Conservation (phyloP, 169 alveolate species). For the Babesia sp. region DNA sequence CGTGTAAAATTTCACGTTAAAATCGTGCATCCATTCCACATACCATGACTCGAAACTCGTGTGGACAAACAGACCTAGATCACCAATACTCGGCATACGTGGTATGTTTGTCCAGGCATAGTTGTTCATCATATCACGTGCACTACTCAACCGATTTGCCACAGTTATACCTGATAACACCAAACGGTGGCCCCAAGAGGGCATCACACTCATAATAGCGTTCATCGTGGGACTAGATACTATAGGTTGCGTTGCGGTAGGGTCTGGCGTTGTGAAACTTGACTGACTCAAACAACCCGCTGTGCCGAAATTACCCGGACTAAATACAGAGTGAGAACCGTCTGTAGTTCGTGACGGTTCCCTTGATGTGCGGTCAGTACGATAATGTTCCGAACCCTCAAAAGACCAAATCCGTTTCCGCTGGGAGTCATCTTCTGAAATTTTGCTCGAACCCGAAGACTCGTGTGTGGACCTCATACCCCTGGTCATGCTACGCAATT, state of each 20-base stretch:
- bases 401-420: constrained; percentile 4
- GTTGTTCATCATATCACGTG: constrained; percentile 35
- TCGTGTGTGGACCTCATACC: background rate
- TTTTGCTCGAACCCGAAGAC: background rate
- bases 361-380: background rate
- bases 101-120: constrained; percentile 26
- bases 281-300: background rate
- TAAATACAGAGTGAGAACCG: background rate
- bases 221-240: constrained; percentile 10
- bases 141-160: background rate
- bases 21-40: constrained; percentile 67
- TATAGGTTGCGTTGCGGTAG: background rate
- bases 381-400: constrained; percentile 3
- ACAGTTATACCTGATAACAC: background rate
- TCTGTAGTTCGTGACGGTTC: background rate
- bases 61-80: constrained; percentile 43
- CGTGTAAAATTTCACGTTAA: constrained; percentile 40
- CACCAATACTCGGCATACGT: constrained; percentile 23
- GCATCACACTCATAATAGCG: constrained; percentile 4
- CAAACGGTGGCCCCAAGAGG: constrained; percentile 7
- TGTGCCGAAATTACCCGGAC: constrained; percentile 1
- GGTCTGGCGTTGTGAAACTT: background rate
- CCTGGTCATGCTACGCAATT: constrained; percentile 16
- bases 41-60: constrained; percentile 40
- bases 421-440: background rate